Evolutionary conservation across 805 yeast genomes (phyloP).

Genomic region (Yamadazyma endophytica): DNA sequence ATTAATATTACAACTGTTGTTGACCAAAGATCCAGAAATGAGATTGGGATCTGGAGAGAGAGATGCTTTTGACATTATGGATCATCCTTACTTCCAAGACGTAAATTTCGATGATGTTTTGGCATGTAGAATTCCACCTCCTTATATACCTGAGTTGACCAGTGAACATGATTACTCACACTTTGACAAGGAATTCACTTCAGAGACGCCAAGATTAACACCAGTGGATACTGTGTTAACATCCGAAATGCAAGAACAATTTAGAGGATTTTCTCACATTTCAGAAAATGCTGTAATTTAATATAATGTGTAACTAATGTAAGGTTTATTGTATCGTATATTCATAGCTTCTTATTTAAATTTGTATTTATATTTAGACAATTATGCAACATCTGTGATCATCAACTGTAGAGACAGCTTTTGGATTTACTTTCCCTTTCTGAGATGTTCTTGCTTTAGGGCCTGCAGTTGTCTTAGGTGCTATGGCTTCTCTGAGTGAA

Average conservation of each 20-base stretch:
- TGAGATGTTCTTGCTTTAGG: too few species aligned
- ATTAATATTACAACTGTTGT: conserved; percentile 82
- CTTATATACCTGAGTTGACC: conserved; percentile 81
- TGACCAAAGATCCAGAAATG: conserved; percentile 80
- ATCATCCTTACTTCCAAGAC: conserved; percentile 87
- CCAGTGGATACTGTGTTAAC: conserved; percentile 89
- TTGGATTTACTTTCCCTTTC: too few species aligned
- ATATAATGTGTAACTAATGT: too few species aligned
- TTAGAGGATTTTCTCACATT: conserved; percentile 92
- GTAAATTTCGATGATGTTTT: conserved; percentile 86
- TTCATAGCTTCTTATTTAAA: neutral
- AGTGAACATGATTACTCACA: conserved; percentile 88
- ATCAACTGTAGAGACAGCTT: neutral
- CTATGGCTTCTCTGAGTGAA: too few species aligned
- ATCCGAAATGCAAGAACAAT: conserved; percentile 88
- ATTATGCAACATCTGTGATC: neutral
- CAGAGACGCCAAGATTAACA: conserved; percentile 90
- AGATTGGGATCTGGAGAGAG: conserved; percentile 85
- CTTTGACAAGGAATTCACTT: conserved; percentile 92
- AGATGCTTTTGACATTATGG: conserved; percentile 93
- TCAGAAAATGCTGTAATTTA: conserved; percentile 51
- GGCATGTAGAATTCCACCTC: conserved; percentile 71
- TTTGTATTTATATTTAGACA: neutral
- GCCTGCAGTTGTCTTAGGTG: too few species aligned
- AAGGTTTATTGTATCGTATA: too few species aligned